A percentile compares a stretch with the other conserved stretches of the same genome.
These are phyloP conservation scores for Pisolithus microcarpus DNA, from an alignment of 768 basidiomycete species.

Conservation along the genomic window DNA sequence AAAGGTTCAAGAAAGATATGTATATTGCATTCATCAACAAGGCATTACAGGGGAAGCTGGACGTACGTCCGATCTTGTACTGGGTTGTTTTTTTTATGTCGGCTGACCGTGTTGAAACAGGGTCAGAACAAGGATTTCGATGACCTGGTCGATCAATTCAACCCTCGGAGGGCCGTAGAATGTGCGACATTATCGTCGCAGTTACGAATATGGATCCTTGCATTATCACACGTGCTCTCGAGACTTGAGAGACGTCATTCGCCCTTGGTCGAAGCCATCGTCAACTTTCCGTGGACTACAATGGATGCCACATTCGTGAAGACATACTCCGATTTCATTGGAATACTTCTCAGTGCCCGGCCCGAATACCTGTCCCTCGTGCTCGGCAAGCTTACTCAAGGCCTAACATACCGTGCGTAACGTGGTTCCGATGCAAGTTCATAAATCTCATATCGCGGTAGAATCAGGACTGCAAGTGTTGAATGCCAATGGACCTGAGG, in stretches of 20 bases:
- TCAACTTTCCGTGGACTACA: slow-evolving; percentile 89
- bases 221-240: slow-evolving; percentile 88
- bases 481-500: slow-evolving; percentile 49
- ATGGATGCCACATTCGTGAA: slow-evolving; percentile 80
- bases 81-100: not conserved
- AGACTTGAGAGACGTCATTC: slow-evolving; percentile 77
- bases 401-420: slow-evolving; percentile 82
- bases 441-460: slow-evolving; percentile 23
- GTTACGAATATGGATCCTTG: slow-evolving; percentile 74
- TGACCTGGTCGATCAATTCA: slow-evolving; percentile 85
- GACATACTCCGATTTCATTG: slow-evolving; percentile 82
- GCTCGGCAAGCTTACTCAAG: slow-evolving; percentile 72
- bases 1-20: slow-evolving; percentile 73
- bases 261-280: slow-evolving; percentile 76
- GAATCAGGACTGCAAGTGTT: slow-evolving; percentile 69
- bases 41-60: slow-evolving; percentile 65
- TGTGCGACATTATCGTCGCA: slow-evolving; percentile 38
- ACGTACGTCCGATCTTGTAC: slow-evolving; percentile 39
- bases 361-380: slow-evolving; percentile 88
- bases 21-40: slow-evolving; percentile 78
- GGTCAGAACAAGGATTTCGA: slow-evolving; percentile 73
- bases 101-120: slow-evolving; percentile 32
- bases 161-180: slow-evolving; percentile 35
- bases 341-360: slow-evolving; percentile 84
- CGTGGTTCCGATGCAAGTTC: slow-evolving; percentile 1